Conservation (phyloP, 495 filamentous ascomycete genomes). For the Aspergillus mulundensis region DNA sequence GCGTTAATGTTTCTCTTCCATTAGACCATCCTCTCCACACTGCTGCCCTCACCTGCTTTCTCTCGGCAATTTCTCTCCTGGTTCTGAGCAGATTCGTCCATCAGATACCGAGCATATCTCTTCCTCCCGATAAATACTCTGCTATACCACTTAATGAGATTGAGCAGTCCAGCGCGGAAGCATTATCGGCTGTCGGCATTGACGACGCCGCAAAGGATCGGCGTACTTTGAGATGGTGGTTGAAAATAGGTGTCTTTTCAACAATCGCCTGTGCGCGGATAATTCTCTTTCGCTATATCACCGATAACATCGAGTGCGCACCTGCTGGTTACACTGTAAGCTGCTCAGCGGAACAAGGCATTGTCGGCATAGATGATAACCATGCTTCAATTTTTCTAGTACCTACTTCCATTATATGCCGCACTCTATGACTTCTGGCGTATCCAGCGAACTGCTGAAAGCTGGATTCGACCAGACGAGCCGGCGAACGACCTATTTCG, state of each 20-base stretch:
- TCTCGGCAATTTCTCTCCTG: conserved; percentile 32
- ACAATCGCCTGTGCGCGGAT: conserved; percentile 36
- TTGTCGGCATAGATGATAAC: conserved; percentile 8
- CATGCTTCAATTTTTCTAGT: conserved; percentile 16
- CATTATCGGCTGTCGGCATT: conserved; percentile 15
- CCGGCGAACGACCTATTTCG: conserved; percentile 19
- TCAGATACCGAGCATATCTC: conserved; percentile 12
- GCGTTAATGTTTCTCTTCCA: not conserved
- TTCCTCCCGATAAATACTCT: conserved; percentile 19
- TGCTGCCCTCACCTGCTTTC: conserved; percentile 32
- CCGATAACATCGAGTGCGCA: conserved; percentile 38
- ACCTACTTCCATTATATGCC: conserved; percentile 38
- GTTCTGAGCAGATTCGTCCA: conserved; percentile 28
- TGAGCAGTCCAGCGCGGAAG: conserved; percentile 11
- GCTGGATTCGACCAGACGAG: conserved; percentile 21
- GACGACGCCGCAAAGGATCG: not conserved
- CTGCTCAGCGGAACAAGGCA: not conserved
- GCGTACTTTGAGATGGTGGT: conserved; percentile 20
- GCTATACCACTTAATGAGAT: conserved; percentile 20
- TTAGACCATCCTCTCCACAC: conserved; percentile 44
- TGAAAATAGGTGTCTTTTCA: conserved; percentile 24
- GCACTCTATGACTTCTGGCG: conserved; percentile 43
- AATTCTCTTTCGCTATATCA: conserved; percentile 34
- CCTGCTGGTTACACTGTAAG: conserved; percentile 39
- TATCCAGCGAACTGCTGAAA: conserved; percentile 25